Evolutionary conservation across 163 green algal species (phyloP), one percentile per base, ranked within the genome.

Genomic region (Scenedesmus sp.): DNA sequence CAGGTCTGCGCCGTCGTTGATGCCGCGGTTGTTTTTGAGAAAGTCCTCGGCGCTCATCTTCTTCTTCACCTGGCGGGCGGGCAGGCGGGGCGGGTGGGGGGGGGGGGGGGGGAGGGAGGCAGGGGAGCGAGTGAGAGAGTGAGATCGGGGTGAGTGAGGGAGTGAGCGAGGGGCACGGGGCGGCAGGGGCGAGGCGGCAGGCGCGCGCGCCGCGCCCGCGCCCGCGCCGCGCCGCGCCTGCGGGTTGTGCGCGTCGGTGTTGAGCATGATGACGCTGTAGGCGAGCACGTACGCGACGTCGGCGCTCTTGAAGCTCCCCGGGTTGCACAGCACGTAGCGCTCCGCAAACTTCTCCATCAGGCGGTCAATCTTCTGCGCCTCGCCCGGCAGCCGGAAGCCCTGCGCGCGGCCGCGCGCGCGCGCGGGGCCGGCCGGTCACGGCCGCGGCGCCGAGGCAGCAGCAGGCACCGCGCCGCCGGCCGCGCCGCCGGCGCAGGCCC

Each of bases 271-370:
- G 74, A 99, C 94, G 15, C 88, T 96, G 89, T 98, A 99, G n/a
- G 95, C 95, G 48, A 99, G 89, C 81, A 99, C 95, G 81, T 99
- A 99, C 14, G 93, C 96, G 50, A 97, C 96, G 78, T 99, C 96
- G 3, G 96, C 96, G 18, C 75, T 93, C 81, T 94, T 95, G 85
- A 98, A 99, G 20, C 72, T 84, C 9, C 86, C 87, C 4, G 93
- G 91, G 81, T 98, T 98, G 91, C 92, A 97, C 58, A 82, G 84
- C 60, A 97, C 81, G 75, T 89, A 99, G 63, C 95, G 93, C 86
- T 97, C 94, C 2, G 96, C 96, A 90, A 99, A 98, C 89, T 99
- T 99, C 86, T 99, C 96, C 95, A 99, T 98, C 63, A 99, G 86
- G 6, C 96, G 86, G 85, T 99, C 96, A 77, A 99, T 99, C 92